Evolutionary conservation across 495 filamentous ascomycete species (phyloP).

Genomic region (Neurospora sp.): DNA sequence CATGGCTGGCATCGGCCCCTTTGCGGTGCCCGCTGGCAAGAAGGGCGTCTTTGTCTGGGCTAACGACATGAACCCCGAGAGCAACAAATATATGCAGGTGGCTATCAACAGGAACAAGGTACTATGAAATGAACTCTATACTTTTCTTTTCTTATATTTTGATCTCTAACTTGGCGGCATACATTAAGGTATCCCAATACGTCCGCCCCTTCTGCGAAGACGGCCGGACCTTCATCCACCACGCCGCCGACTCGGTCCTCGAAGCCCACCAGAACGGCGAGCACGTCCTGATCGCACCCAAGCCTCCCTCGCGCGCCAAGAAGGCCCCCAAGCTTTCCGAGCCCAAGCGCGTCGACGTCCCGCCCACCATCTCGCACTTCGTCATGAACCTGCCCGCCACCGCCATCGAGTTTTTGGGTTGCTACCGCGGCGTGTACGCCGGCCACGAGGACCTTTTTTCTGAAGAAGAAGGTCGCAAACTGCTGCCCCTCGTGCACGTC

Average conservation of each 20-base stretch:
- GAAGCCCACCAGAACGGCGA: constrained; percentile 37
- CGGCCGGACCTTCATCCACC: constrained; percentile 67
- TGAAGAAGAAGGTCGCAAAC: constrained; percentile 33
- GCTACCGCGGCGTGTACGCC: constrained; percentile 72
- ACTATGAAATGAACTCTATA: constrained; percentile 4
- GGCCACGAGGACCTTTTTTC: constrained; percentile 55
- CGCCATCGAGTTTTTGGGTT: constrained; percentile 75
- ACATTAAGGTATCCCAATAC: constrained; percentile 51
- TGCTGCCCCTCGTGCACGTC: constrained; percentile 82
- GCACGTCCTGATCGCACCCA: constrained; percentile 29
- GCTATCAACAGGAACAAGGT: constrained; percentile 73
- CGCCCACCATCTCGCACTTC: constrained; percentile 73
- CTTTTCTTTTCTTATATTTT: not conserved
- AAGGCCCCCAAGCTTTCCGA: constrained; percentile 21
- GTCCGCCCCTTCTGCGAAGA: constrained; percentile 73
- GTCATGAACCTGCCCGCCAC: constrained; percentile 94
- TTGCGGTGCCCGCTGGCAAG: constrained; percentile 85
- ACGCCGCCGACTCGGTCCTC: constrained; percentile 54
- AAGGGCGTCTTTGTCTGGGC: constrained; percentile 91
- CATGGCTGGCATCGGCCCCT: constrained; percentile 96
- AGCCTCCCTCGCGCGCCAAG: constrained; percentile 26
- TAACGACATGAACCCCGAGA: constrained; percentile 93
- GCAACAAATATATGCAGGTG: constrained; percentile 56
- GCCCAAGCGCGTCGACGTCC: constrained; percentile 41
- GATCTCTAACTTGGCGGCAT: no score